Base-by-base conservation (phyloP, 75 land plant species). In the Cunninghamia lanceolata region DNA sequence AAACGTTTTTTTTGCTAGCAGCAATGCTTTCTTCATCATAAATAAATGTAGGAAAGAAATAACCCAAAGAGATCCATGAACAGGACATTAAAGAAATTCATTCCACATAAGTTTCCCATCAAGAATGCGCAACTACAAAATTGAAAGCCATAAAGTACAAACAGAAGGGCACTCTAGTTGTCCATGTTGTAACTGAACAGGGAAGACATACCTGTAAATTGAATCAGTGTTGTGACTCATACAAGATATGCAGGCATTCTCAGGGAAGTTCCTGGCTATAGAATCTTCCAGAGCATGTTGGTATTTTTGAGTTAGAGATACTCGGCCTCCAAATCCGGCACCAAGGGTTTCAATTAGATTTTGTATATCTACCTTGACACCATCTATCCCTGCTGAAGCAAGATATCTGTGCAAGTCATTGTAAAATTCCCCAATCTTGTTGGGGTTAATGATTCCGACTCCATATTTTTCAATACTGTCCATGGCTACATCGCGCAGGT, bases 381-480 rank as follows among this genome's bases (percentile, higher is more conserved):
- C 92, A 87, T 91, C 92, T 34, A 91, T 82, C 2, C 91, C 91
- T 16, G 84, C 88, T 21, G 88, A 71, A 11, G 90, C 88, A 9
- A 90, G 88, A 76, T 90, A 90, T 68, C 85, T 86, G 59, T 90
- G 91, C 56, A 90, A 84, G 15, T 89, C 88, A 66, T 90, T 81
- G 66, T 88, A 90, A 56, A 90, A 90, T 3, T 66, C 52, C 21
- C 80, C 85, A 50, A 85, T 75, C 38, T 89, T 82, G 46, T 77
- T 56, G 0, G 91, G 90, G 40, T 89, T 73, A 46, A 89, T 83
- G 17, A 89, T 28, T n/a, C 91, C 92, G 36, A 89, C 17, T 17
- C 90, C 90, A 85, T 88, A 90, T 34, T 90, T 88, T 52, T 94
- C 91, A 45, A 95, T 47, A 59, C 91, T 93, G 85, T 97, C 97